Conservation (phyloP, 225 moss, liverwort and hornwort species). For the Polytrichum commune region DNA sequence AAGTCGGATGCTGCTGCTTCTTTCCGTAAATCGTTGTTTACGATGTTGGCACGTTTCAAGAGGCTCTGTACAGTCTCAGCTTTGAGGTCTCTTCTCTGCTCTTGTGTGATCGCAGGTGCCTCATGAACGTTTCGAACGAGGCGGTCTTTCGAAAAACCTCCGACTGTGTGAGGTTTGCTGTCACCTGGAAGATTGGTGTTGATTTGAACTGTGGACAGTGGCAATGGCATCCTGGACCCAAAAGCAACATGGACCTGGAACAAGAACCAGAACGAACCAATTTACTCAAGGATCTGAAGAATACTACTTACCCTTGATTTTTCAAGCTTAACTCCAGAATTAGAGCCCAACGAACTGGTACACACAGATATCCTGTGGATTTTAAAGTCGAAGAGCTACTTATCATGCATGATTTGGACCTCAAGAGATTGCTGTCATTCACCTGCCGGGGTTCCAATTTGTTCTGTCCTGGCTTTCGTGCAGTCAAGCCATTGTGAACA, state of each 20-base stretch:
- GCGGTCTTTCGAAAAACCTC: slow-evolving; percentile 16
- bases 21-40: slow-evolving; percentile 11
- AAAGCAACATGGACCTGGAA: slow-evolving; percentile 77
- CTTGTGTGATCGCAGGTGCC: neutral
- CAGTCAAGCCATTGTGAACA: slow-evolving; percentile 15
- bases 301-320: too few relatives aligned
- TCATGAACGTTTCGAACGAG: neutral
- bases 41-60: slow-evolving; percentile 35
- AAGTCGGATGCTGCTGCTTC: neutral
- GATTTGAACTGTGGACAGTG: slow-evolving; percentile 71
- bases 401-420: too few relatives aligned
- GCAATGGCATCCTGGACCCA: slow-evolving; percentile 78
- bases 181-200: slow-evolving; percentile 61
- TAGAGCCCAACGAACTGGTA: too few relatives aligned
- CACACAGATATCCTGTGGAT: too few relatives aligned
- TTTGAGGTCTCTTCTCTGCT: neutral
- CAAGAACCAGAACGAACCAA: neutral
- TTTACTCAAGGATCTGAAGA: too few relatives aligned
- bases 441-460: slow-evolving; percentile 42
- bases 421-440: neutral
- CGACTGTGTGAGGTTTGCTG: slow-evolving; percentile 5
- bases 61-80: slow-evolving; percentile 12
- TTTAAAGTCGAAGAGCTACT: too few relatives aligned
- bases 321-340: too few relatives aligned
- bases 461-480: slow-evolving; percentile 29